A percentile compares a stretch with the other conserved stretches of the same genome.
phyloP scores from a whole-genome alignment of 495 filamentous ascomycete genomes.

The Penicillium ochrochloron region DNA sequence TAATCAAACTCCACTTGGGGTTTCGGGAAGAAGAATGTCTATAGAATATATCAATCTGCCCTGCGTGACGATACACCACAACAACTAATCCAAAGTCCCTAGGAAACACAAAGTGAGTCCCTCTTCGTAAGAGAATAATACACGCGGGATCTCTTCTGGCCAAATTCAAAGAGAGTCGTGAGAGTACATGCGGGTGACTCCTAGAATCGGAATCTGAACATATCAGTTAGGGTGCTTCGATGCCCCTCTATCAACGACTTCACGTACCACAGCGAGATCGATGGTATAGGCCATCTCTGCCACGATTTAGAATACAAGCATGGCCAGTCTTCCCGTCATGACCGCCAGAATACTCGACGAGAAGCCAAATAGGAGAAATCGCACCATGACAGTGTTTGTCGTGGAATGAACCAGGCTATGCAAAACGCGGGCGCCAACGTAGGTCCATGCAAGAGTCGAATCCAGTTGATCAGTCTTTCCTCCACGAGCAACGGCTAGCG shows the following conservation, averaged over 20 bases:
- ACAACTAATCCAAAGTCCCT: no score
- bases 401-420: constrained; percentile 31
- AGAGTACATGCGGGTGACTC: neutral
- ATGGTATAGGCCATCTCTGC: neutral
- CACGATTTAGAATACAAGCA: constrained; percentile 18
- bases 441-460: constrained; percentile 27
- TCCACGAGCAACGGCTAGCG: constrained; percentile 24
- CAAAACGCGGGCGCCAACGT: constrained; percentile 27
- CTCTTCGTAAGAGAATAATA: no score
- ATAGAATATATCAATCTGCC: no score
- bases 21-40: no score
- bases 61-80: no score
- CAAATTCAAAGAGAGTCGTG: neutral
- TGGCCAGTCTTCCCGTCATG: constrained; percentile 24
- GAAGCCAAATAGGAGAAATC: constrained; percentile 23
- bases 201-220: neutral
- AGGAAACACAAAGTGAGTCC: no score
- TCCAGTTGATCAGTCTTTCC: constrained; percentile 18
- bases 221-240: neutral
- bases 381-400: constrained; percentile 18
- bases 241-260: neutral
- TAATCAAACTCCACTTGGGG: no score
- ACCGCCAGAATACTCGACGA: constrained; percentile 24
- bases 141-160: neutral
- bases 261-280: neutral